Evolutionary conservation across 2,329 filamentous ascomycete genomes (phyloP).

Genomic region (Thielaviopsis populi): DNA sequence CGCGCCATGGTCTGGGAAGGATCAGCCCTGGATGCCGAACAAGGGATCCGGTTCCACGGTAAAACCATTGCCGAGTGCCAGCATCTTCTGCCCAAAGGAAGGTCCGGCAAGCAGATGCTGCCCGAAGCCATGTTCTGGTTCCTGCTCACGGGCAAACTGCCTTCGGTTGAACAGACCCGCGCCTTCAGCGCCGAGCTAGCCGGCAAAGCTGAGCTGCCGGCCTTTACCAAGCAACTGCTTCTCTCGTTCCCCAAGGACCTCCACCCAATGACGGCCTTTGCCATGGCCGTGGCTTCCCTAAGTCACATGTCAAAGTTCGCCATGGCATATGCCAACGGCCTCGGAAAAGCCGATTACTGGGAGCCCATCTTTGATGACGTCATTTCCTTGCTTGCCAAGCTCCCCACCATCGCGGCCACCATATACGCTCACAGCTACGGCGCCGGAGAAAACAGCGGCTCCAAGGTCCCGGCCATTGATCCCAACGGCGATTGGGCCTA

Average conservation of each 20-base stretch:
- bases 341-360: constrained; percentile 97
- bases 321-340: constrained; percentile 75
- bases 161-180: constrained; percentile 67
- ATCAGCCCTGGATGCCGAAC: constrained; percentile 87
- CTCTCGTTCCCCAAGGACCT: constrained; percentile 78
- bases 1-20: constrained; percentile 99
- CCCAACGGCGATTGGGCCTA: constrained; percentile 88
- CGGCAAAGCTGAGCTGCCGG: constrained; percentile 67
- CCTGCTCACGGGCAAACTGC: constrained; percentile 82
- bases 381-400: constrained; percentile 86
- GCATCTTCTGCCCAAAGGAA: constrained; percentile 81
- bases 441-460: constrained; percentile 39
- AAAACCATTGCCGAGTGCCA: constrained; percentile 98
- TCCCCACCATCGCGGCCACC: constrained; percentile 90
- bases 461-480: constrained; percentile 64
- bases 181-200: constrained; percentile 73
- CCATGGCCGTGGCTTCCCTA: constrained; percentile 86
- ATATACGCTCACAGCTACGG: constrained; percentile 89
- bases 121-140: constrained; percentile 99
- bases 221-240: constrained; percentile 74
- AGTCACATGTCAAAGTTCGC: constrained; percentile 92
- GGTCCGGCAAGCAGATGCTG: constrained; percentile 85
- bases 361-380: constrained; percentile 93
- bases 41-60: constrained; percentile 96
- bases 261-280: constrained; percentile 97